A percentile compares a stretch with the other conserved stretches of the same genome.
phyloP scores from a whole-genome alignment of 805 yeast genomes.

The Zygosaccharomyces kombuchaensis region DNA sequence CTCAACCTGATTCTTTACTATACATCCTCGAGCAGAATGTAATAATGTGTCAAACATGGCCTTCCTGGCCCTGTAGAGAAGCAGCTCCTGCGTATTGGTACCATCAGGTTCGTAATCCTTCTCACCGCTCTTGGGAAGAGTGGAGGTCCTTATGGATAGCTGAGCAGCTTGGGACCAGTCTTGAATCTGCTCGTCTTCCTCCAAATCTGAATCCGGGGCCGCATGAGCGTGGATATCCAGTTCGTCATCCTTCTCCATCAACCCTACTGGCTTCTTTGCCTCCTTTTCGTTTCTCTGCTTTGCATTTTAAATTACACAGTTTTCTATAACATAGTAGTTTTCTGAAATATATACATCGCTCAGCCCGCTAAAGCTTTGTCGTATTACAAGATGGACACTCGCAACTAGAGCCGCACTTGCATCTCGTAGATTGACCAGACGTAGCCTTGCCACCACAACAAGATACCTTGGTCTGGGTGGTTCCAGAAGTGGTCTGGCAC shows the following conservation, averaged over 20 bases:
- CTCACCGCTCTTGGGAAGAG: constrained; percentile 66
- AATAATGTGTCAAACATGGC: constrained; percentile 70
- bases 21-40: constrained; percentile 43
- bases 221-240: neutral
- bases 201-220: constrained; percentile 23
- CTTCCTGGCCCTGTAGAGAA: constrained; percentile 50
- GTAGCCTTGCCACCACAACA: constrained; percentile 12
- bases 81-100: constrained; percentile 46
- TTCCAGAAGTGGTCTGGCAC: neutral
- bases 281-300: neutral
- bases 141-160: constrained; percentile 20
- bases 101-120: constrained; percentile 87
- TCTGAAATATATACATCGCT: neutral
- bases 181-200: constrained; percentile 44
- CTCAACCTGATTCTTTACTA: constrained; percentile 45
- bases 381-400: constrained; percentile 18
- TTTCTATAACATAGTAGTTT: neutral
- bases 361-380: constrained; percentile 11
- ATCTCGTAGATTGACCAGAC: constrained; percentile 11
- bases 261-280: neutral
- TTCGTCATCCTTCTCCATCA: constrained; percentile 4
- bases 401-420: constrained; percentile 20
- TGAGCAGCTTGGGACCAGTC: constrained; percentile 48
- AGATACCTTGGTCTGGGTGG: neutral
- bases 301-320: neutral